A percentile compares a stretch with the other conserved stretches of the same genome.
Conservation (phyloP, 1,284 basidiomycete genomes). For the Ceratobasidium sp. region DNA sequence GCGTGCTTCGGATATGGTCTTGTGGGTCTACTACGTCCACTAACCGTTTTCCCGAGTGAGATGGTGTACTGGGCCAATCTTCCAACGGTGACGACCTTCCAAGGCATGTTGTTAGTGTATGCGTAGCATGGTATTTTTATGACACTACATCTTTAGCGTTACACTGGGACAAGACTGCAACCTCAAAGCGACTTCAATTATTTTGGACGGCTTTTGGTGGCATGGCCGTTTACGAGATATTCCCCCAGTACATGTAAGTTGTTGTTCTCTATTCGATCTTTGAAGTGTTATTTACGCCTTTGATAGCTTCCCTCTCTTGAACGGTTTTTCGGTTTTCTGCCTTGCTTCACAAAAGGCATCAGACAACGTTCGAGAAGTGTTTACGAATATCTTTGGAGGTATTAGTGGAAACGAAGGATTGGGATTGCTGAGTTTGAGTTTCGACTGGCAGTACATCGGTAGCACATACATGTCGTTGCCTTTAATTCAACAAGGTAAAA, state of each 20-base stretch:
- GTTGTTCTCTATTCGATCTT: constrained; percentile 16
- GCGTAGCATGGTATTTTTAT: too few relatives aligned
- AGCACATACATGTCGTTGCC: constrained; percentile 62
- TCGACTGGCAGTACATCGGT: constrained; percentile 73
- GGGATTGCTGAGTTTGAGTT: constrained; percentile 64
- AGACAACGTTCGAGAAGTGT: constrained; percentile 58
- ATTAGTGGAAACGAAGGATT: constrained; percentile 71
- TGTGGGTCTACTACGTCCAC: constrained; percentile 65
- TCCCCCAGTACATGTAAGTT: constrained; percentile 66
- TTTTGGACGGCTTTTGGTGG: constrained; percentile 69
- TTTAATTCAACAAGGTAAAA: constrained; percentile 63
- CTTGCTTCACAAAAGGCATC: constrained; percentile 63
- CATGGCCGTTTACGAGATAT: constrained; percentile 67
- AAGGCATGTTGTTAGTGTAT: constrained; percentile 63
- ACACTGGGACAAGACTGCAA: constrained; percentile 63
- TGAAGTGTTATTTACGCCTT: constrained; percentile 45
- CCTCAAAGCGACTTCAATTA: constrained; percentile 64
- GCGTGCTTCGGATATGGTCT: constrained; percentile 73
- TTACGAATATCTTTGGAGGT: constrained; percentile 73
- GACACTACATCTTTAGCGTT: constrained; percentile 55
- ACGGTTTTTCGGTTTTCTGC: constrained; percentile 68
- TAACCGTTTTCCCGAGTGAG: constrained; percentile 74
- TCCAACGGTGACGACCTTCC: constrained; percentile 69
- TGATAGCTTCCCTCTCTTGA: constrained; percentile 64
- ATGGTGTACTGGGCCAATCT: constrained; percentile 74